Conservation (phyloP, 2,329 filamentous ascomycete species). For the Tolypocladium tropicale region DNA sequence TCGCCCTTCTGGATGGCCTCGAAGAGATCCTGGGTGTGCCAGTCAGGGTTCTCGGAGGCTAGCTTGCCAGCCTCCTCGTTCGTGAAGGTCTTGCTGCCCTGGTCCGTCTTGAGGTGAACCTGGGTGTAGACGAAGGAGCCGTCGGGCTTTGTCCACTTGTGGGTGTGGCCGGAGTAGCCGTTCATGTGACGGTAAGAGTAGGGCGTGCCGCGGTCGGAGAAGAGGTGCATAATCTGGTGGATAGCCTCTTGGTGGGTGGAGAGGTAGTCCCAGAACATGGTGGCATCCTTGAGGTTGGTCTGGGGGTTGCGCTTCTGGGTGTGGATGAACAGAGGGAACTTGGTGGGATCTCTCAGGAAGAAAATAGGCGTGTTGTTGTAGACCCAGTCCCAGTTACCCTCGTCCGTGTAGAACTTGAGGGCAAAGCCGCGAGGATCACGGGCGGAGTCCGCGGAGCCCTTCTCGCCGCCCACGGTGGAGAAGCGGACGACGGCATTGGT, state of each 20-base stretch:
- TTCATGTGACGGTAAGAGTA: conserved; percentile 58
- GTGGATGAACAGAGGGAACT: conserved; percentile 68
- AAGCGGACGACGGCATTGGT: conserved; percentile 52
- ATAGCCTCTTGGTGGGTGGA: conserved; percentile 51
- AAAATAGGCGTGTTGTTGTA: conserved; percentile 71
- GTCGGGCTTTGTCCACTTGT: conserved; percentile 56
- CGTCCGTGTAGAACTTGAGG: conserved; percentile 48
- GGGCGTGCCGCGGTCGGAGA: conserved; percentile 56
- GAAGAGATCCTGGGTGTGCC: conserved; percentile 53
- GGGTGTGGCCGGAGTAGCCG: conserved; percentile 56
- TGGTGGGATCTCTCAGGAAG: conserved; percentile 64
- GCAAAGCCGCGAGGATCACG: conserved; percentile 64
- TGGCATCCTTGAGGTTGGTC: conserved; percentile 60
- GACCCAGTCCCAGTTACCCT: conserved; percentile 64
- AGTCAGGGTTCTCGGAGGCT: conserved; percentile 49
- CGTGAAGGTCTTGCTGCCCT: conserved; percentile 50
- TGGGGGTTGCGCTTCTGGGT: conserved; percentile 68
- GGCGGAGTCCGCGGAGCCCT: conserved; percentile 56
- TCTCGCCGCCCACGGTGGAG: conserved; percentile 60
- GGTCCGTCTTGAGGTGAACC: conserved; percentile 53
- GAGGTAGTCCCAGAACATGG: conserved; percentile 41
- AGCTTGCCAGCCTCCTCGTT: conserved; percentile 45
- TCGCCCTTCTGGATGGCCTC: conserved; percentile 52
- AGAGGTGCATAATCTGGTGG: conserved; percentile 56
- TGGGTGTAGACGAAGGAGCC: conserved; percentile 57